Percentiles rank a stretch among this genome's conserved stretches.
These are phyloP conservation scores for Brassica carinata DNA, from an alignment of 345 rosid species.

Conservation along the genomic window DNA sequence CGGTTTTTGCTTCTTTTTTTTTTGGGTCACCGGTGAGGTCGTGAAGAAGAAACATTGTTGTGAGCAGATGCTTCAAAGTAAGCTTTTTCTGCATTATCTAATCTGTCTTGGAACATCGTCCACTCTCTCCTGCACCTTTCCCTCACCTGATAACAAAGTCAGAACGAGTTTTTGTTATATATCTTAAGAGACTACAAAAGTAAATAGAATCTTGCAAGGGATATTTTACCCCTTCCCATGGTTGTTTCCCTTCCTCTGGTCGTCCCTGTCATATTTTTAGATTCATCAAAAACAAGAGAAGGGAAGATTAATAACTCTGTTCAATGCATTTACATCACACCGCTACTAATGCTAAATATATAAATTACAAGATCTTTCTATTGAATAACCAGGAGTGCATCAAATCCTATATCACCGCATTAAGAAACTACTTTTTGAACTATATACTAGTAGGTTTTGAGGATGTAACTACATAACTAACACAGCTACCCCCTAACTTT, in stretches of 20 bases:
- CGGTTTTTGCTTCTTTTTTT: no score
- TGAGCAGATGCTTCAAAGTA: conserved; percentile 48
- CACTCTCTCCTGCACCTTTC: conserved; percentile 87
- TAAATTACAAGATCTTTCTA: not conserved
- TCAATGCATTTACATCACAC: not conserved
- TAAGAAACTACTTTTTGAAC: no score
- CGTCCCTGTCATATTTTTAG: conserved; percentile 41
- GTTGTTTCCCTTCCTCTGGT: conserved; percentile 51
- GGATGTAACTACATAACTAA: no score
- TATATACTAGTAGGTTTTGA: not conserved
- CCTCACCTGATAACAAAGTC: conserved; percentile 56
- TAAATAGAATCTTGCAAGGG: not conserved
- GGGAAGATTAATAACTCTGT: not conserved
- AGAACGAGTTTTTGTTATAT: not conserved
- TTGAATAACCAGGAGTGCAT: not conserved
- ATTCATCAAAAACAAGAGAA: not conserved
- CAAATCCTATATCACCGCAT: no score
- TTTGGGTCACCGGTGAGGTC: conserved; percentile 21
- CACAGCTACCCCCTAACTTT: not conserved
- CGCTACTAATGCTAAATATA: not conserved
- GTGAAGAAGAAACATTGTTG: conserved; percentile 14
- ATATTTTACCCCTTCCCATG: conserved; percentile 66
- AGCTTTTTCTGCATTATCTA: conserved; percentile 61
- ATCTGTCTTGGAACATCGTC: conserved; percentile 72
- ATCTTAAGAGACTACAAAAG: not conserved